phyloP scores from a whole-genome alignment of 345 rosid genomes.

The Erucastrum elatum region DNA sequence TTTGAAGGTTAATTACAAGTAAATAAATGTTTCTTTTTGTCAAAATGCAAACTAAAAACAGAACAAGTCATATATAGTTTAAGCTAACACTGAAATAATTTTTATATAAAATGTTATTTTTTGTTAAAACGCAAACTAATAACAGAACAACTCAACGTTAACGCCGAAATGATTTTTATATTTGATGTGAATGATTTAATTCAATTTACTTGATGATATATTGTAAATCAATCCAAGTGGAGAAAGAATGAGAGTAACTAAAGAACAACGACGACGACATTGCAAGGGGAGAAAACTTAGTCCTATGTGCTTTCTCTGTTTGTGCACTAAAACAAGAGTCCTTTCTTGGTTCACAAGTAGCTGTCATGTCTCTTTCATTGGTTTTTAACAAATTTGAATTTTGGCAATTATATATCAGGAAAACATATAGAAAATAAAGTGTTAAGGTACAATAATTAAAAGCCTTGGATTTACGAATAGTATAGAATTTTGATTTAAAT shows the following conservation, averaged over 20 bases:
- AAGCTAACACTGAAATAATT: no score
- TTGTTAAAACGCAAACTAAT: no score
- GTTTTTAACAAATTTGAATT: not conserved
- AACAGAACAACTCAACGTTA: no score
- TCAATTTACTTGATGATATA: not conserved
- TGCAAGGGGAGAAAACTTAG: conserved; percentile 4
- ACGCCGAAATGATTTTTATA: no score
- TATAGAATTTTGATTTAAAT: not conserved
- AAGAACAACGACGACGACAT: not conserved
- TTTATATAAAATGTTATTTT: not conserved
- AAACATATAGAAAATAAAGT: no score
- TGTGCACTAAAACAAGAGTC: not conserved
- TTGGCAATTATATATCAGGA: no score
- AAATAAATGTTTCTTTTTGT: not conserved
- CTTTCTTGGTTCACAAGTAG: not conserved
- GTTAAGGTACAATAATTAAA: no score
- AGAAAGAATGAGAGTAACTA: not conserved
- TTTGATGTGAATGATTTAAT: no score
- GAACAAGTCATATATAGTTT: no score
- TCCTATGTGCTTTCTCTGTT: not conserved
- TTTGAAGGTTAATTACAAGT: no score
- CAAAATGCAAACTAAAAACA: not conserved
- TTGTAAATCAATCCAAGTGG: not conserved
- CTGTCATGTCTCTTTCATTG: not conserved
- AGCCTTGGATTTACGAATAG: not conserved